Evolutionary conservation across 2,329 filamentous ascomycete species (phyloP).

Genomic region (Aspergillus candidus): DNA sequence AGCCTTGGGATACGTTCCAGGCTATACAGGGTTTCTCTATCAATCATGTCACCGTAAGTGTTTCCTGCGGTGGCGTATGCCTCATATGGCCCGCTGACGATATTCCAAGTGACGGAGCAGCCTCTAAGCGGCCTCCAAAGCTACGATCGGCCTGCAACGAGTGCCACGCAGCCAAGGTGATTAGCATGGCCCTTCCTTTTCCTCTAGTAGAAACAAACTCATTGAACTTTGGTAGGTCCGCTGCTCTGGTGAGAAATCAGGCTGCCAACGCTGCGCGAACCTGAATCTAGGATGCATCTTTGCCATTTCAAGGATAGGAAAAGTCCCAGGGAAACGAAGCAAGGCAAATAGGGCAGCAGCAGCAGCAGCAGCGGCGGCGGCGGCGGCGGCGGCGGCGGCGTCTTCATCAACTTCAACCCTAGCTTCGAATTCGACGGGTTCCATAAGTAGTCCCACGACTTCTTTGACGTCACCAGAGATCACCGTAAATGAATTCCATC

Average conservation of each 20-base stretch:
- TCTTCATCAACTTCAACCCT: slow-evolving; percentile 3
- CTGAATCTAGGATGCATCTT: slow-evolving; percentile 11
- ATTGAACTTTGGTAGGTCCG: slow-evolving; percentile 6
- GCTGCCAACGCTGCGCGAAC: slow-evolving; percentile 13
- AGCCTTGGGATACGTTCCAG: neutral
- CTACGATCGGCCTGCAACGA: too few relatives aligned
- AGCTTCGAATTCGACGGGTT: too few relatives aligned
- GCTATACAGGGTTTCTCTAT: neutral
- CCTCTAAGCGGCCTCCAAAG: too few relatives aligned
- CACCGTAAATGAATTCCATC: too few relatives aligned
- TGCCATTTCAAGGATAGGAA: slow-evolving; percentile 14
- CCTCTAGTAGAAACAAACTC: too few relatives aligned
- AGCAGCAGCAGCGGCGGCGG: too few relatives aligned
- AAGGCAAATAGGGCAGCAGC: slow-evolving; percentile 12
- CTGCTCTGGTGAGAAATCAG: slow-evolving; percentile 14
- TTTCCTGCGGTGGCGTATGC: neutral
- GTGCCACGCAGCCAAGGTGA: too few relatives aligned
- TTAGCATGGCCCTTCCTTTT: too few relatives aligned
- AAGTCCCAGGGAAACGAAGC: slow-evolving; percentile 13
- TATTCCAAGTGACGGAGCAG: too few relatives aligned
- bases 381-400: neutral
- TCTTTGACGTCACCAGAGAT: neutral
- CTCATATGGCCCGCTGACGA: too few relatives aligned
- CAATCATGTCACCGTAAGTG: slow-evolving; percentile 7
- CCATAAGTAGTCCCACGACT: neutral